These are phyloP conservation scores for Kernera saxatilis DNA, from an alignment of 345 rosid species.

Conservation along the genomic window DNA sequence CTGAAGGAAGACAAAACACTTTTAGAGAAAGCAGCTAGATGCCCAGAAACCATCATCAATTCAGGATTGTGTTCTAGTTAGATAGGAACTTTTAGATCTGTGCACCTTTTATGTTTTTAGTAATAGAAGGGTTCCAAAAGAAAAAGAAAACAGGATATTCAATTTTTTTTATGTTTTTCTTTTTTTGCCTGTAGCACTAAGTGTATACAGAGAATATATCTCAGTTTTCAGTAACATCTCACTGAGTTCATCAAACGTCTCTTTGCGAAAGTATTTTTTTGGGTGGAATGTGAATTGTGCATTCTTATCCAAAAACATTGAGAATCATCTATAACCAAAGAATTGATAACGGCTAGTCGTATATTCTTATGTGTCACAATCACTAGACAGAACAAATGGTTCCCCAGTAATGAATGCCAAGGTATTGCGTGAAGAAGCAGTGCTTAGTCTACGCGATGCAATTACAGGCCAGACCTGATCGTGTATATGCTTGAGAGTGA, in stretches of 20 bases:
- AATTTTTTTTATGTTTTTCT: neutral
- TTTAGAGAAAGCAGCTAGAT: conserved; percentile 20
- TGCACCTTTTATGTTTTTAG: neutral
- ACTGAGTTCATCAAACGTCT: conserved; percentile 9
- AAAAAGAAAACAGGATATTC: neutral
- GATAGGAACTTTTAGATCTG: neutral
- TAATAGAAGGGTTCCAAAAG: too few relatives aligned
- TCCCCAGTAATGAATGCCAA: neutral
- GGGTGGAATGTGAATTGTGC: neutral
- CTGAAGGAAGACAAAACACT: conserved; percentile 30
- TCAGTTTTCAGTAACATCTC: neutral
- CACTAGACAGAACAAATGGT: neutral
- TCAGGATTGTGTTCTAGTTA: conserved; percentile 4
- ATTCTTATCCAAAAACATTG: neutral
- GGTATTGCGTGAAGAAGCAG: neutral
- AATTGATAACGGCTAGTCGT: neutral
- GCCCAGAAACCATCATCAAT: neutral
- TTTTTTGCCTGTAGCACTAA: conserved; percentile 15
- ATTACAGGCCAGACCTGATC: neutral
- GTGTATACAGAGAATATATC: conserved; percentile 1
- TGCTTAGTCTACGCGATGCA: neutral
- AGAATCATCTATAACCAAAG: neutral
- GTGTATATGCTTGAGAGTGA: neutral
- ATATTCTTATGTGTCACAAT: conserved; percentile 1
- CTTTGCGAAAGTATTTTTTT: neutral